These are phyloP conservation scores for Hericium coralloides DNA, from an alignment of 768 basidiomycete genomes.

Conservation along the genomic window DNA sequence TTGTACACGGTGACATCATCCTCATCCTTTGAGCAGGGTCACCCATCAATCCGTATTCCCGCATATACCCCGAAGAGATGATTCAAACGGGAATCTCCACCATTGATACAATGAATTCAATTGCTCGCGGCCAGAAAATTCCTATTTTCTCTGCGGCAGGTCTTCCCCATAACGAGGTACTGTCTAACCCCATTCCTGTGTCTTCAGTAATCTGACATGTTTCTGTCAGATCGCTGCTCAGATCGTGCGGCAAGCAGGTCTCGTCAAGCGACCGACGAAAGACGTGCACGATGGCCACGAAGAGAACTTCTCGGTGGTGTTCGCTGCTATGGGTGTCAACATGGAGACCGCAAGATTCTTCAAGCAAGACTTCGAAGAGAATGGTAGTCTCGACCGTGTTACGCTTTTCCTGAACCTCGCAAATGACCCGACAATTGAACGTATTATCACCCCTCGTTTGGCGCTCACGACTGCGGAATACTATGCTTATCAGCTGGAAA, in stretches of 20 bases:
- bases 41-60: slow-evolving; percentile 95
- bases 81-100: slow-evolving; percentile 99
- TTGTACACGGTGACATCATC: not conserved
- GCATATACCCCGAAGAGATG: slow-evolving; percentile 99
- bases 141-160: slow-evolving; percentile 99
- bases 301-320: slow-evolving; percentile 99
- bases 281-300: slow-evolving; percentile 98
- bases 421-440: slow-evolving; percentile 98
- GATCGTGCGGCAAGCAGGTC: slow-evolving; percentile 97
- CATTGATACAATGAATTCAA: slow-evolving; percentile 96
- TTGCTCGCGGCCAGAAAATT: slow-evolving; percentile 99
- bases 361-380: slow-evolving; percentile 99
- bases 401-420: slow-evolving; percentile 98
- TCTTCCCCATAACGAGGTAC: slow-evolving; percentile 95
- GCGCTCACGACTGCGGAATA: slow-evolving; percentile 98
- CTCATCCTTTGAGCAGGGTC: slow-evolving; percentile 48
- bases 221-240: slow-evolving; percentile 86
- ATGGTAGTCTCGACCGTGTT: slow-evolving; percentile 93
- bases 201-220: slow-evolving; percentile 4
- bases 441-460: slow-evolving; percentile 97
- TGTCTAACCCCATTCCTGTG: slow-evolving; percentile 18
- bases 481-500: slow-evolving; percentile 98
- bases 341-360: slow-evolving; percentile 99
- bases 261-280: slow-evolving; percentile 95
- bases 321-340: slow-evolving; percentile 99